A percentile compares a stretch with the other conserved stretches of the same genome.
Evolutionary conservation across 164 flowering plant genomes (phyloP).

Genomic region (Magnolia kwangsiensis): DNA sequence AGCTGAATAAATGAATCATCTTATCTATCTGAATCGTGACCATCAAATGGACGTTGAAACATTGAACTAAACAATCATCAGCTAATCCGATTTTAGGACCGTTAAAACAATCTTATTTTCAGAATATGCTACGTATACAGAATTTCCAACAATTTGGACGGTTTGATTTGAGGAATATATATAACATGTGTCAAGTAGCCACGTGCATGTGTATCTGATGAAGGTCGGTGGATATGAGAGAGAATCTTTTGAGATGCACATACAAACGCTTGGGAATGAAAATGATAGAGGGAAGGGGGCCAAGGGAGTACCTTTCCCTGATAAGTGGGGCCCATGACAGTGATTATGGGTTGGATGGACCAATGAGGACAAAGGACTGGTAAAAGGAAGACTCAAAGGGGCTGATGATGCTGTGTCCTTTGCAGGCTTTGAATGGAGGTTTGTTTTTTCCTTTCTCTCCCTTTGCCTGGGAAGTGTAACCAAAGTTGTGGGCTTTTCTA

Average conservation of each 20-base stretch:
- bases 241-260: neutral
- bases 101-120: too few relatives aligned
- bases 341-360: constrained; percentile 4
- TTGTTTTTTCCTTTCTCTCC: constrained; percentile 7
- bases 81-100: too few relatives aligned
- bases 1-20: too few relatives aligned
- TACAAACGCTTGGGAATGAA: neutral
- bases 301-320: neutral
- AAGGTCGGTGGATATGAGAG: neutral
- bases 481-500: constrained; percentile 23
- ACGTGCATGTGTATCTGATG: too few relatives aligned
- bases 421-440: constrained; percentile 15
- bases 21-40: too few relatives aligned
- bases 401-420: neutral
- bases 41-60: too few relatives aligned
- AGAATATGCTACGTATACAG: too few relatives aligned
- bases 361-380: constrained; percentile 13
- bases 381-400: constrained; percentile 10
- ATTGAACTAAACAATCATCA: too few relatives aligned
- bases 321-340: neutral
- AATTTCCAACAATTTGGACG: too few relatives aligned
- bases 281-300: neutral
- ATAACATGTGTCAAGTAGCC: too few relatives aligned
- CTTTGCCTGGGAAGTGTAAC: constrained; percentile 32
- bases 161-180: too few relatives aligned